phyloP scores from a whole-genome alignment of 2,329 filamentous ascomycete species.

The Apiospora rasikravindrae region DNA sequence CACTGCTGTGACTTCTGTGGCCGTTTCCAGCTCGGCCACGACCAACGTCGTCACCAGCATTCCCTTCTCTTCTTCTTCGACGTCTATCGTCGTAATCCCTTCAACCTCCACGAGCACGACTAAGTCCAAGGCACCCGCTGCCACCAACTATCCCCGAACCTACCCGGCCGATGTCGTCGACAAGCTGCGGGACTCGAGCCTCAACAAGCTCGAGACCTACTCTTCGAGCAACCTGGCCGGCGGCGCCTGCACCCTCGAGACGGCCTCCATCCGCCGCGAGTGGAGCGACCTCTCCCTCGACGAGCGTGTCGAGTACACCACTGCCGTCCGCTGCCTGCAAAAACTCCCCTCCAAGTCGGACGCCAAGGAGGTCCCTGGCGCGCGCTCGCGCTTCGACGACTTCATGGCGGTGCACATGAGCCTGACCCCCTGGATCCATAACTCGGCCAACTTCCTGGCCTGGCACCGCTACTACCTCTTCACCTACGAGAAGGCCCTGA shows the following conservation, averaged over 20 bases:
- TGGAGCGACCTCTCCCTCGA: slow-evolving; percentile 25
- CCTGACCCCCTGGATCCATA: slow-evolving; percentile 30
- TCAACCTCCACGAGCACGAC: slow-evolving; percentile 9
- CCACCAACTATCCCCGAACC: slow-evolving; percentile 8
- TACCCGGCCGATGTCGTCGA: slow-evolving; percentile 20
- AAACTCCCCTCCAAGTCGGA: slow-evolving; percentile 26
- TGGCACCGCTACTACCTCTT: slow-evolving; percentile 33
- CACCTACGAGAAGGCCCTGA: slow-evolving; percentile 31
- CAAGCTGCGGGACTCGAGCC: slow-evolving; percentile 20
- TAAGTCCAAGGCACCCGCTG: background rate
- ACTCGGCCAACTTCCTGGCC: slow-evolving; percentile 31
- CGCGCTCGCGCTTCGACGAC: slow-evolving; percentile 34
- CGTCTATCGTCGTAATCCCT: background rate
- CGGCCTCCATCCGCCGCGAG: slow-evolving; percentile 21
- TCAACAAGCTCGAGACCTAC: slow-evolving; percentile 22
- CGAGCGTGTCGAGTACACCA: slow-evolving; percentile 29
- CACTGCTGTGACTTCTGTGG: slow-evolving; percentile 5
- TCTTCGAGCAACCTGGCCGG: slow-evolving; percentile 10
- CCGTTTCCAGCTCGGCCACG: slow-evolving; percentile 6
- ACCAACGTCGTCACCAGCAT: slow-evolving; percentile 5
- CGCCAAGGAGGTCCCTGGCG: slow-evolving; percentile 29
- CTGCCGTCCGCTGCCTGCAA: slow-evolving; percentile 32
- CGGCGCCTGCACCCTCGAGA: slow-evolving; percentile 21
- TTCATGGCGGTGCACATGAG: slow-evolving; percentile 36
- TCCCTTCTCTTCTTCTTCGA: background rate